These are phyloP conservation scores for Chenopodium quinoa DNA, from an alignment of 148 eudicot genomes.

Conservation along the genomic window DNA sequence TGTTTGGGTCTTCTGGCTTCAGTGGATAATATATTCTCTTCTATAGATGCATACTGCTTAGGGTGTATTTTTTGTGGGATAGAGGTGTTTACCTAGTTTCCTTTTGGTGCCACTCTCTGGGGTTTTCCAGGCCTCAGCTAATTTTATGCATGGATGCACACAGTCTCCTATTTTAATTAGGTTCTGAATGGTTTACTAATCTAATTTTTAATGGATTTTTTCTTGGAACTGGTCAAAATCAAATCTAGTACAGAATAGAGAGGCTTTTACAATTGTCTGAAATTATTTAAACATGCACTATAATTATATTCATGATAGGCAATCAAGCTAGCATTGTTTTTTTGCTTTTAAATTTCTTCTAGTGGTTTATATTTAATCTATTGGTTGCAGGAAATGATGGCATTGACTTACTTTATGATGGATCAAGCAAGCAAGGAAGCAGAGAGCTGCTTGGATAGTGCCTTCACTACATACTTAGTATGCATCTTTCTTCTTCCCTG, in stretches of 20 bases:
- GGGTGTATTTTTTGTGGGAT: background rate
- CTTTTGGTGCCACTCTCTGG: background rate
- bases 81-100: background rate
- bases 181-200: background rate
- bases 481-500: slow-evolving; percentile 20
- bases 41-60: background rate
- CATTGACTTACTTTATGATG: slow-evolving; percentile 79
- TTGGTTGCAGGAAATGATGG: slow-evolving; percentile 90
- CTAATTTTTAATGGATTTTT: background rate
- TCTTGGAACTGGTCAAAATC: background rate
- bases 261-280: background rate
- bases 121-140: background rate
- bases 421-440: slow-evolving; percentile 95
- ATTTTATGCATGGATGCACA: background rate
- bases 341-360: background rate
- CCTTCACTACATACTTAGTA: slow-evolving; percentile 80
- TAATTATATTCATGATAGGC: background rate
- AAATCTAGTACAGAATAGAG: background rate
- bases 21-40: background rate
- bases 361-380: slow-evolving; percentile 1
- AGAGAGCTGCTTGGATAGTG: slow-evolving; percentile 94
- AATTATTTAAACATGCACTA: background rate
- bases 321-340: background rate
- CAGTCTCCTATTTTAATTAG: background rate
- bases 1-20: background rate